Base-by-base conservation (phyloP, 116 monocot species). In the Zostera marina region DNA sequence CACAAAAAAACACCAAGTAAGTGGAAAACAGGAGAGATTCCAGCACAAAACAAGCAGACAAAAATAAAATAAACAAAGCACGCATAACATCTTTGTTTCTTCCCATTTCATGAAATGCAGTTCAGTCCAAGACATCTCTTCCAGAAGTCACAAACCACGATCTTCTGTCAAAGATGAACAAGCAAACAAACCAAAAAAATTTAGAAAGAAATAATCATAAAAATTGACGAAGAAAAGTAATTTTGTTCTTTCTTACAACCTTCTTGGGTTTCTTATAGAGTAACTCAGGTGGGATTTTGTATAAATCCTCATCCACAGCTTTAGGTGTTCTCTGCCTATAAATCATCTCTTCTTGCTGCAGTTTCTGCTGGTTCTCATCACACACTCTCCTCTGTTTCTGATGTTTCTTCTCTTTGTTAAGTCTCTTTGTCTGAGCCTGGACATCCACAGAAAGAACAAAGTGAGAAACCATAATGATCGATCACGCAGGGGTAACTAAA, bases 201-300 rank as follows among this genome's bases (percentile, higher is more conserved):
- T 22, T 47, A 9, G 5, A 9, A 61, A 14, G 3, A 1, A 22
- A n/a, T 10, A 58, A 58, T 58, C 15, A 26, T 12, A 58, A 32
- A 14, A 7, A 15, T 6, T 1, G 8, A 32, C 5, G 17, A 6
- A 48, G 14, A 19, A 16, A 48, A 9, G 19, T 17, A 0, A 12
- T 54, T 2, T 11, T 4, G 8, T 64, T 66, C 4, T 41, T 41
- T 3, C 14, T 7, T 43, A 42, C 14, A 63, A 63, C 69, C 32
- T 40, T 61, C 24, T 55, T 66, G 20, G 62, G 55, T 41, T 69
- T 74, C 38, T 60, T 21, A 32, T 23, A 45, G 21, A 74, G 64
- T 9, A 74, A 63, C 44, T 74, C 74, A 3, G 63, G 69, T 12
- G 74, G 68, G 24, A 74, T 69, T 69, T 68, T 74, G 64, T 69